These are phyloP conservation scores for Smithsoniella earleae DNA, from an alignment of 163 green algal genomes.

Conservation along the genomic window DNA sequence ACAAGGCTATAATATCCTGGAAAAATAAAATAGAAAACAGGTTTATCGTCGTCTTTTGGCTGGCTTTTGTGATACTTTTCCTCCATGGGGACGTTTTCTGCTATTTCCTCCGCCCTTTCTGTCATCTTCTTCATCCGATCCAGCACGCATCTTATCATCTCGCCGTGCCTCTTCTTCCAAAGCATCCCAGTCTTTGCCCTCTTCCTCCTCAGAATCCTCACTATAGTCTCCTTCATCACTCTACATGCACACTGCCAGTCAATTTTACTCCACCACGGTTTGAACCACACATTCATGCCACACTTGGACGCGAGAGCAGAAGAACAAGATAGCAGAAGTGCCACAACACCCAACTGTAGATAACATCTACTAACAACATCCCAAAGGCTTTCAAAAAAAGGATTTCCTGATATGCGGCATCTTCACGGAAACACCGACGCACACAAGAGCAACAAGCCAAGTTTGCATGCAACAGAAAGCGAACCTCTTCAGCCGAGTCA, in stretches of 20 bases:
- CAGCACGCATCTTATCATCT: conserved; percentile 40
- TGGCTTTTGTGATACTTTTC: too few species aligned
- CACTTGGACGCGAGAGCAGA: conserved; percentile 30
- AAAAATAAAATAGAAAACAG: too few species aligned
- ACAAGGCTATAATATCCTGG: too few species aligned
- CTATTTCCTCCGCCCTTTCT: conserved; percentile 9
- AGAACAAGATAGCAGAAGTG: conserved; percentile 28
- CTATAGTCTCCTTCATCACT: conserved; percentile 47
- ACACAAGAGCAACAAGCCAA: conserved; percentile 12
- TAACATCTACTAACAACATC: neutral
- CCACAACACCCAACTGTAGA: neutral
- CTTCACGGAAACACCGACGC: conserved; percentile 33
- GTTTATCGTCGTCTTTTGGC: too few species aligned
- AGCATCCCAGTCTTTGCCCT: conserved; percentile 71
- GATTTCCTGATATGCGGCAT: conserved; percentile 2
- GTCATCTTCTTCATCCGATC: conserved; percentile 41
- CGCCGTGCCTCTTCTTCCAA: conserved; percentile 63
- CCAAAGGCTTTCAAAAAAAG: neutral
- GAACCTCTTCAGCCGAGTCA: conserved; percentile 35
- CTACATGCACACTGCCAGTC: conserved; percentile 31
- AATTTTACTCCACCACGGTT: neutral
- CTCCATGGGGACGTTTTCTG: neutral
- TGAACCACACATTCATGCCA: too few species aligned
- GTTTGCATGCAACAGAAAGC: neutral
- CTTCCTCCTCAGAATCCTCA: conserved; percentile 56